Evolutionary conservation across 2,329 filamentous ascomycete species (phyloP).

Genomic region (Ophiostoma australiae): DNA sequence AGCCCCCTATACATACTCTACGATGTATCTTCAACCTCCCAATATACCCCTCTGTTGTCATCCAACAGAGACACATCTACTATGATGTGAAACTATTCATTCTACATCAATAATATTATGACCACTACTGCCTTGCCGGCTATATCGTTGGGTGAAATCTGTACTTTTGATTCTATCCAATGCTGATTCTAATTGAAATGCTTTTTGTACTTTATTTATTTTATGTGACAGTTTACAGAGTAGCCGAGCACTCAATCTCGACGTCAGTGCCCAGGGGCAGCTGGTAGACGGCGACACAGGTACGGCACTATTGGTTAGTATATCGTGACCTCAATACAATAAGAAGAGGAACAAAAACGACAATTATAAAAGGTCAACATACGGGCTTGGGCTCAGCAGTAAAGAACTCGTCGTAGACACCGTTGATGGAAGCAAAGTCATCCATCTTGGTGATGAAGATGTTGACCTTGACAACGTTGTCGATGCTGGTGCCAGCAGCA

Average conservation of each 20-base stretch:
- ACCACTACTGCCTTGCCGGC: neutral
- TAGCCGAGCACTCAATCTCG: slow-evolving; percentile 62
- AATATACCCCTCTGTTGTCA: neutral
- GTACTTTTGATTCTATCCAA: neutral
- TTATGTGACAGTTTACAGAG: slow-evolving; percentile 10
- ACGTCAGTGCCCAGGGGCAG: slow-evolving; percentile 65
- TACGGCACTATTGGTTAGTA: slow-evolving; percentile 41
- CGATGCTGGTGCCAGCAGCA: slow-evolving; percentile 54
- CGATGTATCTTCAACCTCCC: neutral
- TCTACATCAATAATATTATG: neutral
- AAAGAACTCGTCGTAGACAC: slow-evolving; percentile 50
- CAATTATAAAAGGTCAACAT: slow-evolving; percentile 27
- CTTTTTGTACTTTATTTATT: neutral
- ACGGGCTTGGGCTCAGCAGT: slow-evolving; percentile 44
- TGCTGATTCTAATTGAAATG: neutral
- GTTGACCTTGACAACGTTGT: slow-evolving; percentile 63
- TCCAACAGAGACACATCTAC: neutral
- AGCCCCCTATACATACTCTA: neutral
- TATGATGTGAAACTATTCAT: neutral
- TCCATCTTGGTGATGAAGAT: slow-evolving; percentile 62
- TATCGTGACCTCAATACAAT: neutral
- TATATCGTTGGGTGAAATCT: neutral
- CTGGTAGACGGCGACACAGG: slow-evolving; percentile 69
- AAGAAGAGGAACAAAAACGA: neutral
- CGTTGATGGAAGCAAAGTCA: slow-evolving; percentile 57